Conservation (phyloP, 2,329 filamentous ascomycete species). For the Sclerotinia nivalis region DNA sequence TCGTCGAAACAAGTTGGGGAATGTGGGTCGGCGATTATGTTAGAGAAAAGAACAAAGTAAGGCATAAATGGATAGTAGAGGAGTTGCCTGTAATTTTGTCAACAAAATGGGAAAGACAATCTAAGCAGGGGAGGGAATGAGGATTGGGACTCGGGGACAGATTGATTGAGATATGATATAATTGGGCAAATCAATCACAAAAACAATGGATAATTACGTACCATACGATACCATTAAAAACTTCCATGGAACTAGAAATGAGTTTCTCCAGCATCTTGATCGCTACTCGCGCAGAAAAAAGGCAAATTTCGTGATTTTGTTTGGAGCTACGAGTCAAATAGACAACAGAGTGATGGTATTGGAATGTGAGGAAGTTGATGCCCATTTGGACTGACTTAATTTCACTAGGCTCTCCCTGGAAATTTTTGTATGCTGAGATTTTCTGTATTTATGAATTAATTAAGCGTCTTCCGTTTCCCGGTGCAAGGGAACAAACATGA, state of each 20-base stretch:
- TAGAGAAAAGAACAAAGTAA: conserved; percentile 27
- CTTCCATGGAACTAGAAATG: conserved; percentile 24
- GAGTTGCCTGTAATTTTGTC: conserved; percentile 25
- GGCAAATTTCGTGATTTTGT: conserved; percentile 21
- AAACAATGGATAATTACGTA: conserved; percentile 11
- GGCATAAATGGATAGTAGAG: conserved; percentile 30
- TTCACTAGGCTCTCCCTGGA: conserved; percentile 6
- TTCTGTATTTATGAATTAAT: neutral
- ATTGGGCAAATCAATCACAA: neutral
- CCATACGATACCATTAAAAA: conserved; percentile 30
- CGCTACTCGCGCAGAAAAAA: conserved; percentile 25
- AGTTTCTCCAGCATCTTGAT: conserved; percentile 26
- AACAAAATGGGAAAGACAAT: neutral
- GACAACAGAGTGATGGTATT: conserved; percentile 29
- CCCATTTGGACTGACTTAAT: conserved; percentile 24
- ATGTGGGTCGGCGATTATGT: conserved; percentile 26
- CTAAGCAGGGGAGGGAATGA: neutral
- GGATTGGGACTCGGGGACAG: neutral
- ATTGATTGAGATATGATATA: neutral
- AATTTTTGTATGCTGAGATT: neutral
- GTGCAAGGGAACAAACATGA: neutral
- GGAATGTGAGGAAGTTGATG: conserved; percentile 25
- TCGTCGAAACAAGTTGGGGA: conserved; percentile 23
- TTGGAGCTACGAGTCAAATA: conserved; percentile 25
- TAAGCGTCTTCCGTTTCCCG: neutral